Evolutionary conservation across 2,329 filamentous ascomycete genomes (phyloP).

Genomic region (Pestalotiopsis sp.): DNA sequence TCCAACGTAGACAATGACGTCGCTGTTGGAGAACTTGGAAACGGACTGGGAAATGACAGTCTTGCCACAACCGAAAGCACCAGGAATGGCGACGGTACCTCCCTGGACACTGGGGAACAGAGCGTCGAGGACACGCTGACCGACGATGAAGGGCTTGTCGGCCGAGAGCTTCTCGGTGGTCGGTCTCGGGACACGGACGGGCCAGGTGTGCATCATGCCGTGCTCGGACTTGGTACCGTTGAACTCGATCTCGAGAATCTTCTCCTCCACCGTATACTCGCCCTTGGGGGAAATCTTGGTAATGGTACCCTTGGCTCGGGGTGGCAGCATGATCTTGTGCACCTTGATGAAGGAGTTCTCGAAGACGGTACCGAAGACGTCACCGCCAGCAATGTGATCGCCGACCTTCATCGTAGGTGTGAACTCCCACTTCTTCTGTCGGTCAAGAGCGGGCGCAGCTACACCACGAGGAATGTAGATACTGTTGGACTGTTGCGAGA

Average conservation of each 20-base stretch:
- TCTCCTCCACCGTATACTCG: slow-evolving; percentile 90
- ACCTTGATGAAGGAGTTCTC: slow-evolving; percentile 95
- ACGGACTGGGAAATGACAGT: slow-evolving; percentile 98
- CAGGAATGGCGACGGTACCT: slow-evolving; percentile 96
- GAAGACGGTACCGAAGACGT: slow-evolving; percentile 92
- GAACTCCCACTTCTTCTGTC: slow-evolving; percentile 95
- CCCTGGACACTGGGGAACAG: slow-evolving; percentile 96
- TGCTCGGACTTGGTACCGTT: slow-evolving; percentile 93
- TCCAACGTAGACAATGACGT: slow-evolving; percentile 98
- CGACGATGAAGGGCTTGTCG: slow-evolving; percentile 90
- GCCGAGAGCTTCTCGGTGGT: slow-evolving; percentile 90
- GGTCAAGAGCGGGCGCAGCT: slow-evolving; percentile 82
- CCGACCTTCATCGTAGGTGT: slow-evolving; percentile 90
- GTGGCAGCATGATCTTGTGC: slow-evolving; percentile 91
- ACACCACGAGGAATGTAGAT: slow-evolving; percentile 99
- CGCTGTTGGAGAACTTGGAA: slow-evolving; percentile 99
- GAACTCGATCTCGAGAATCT: slow-evolving; percentile 95
- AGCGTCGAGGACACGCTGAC: slow-evolving; percentile 93
- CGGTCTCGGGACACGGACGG: slow-evolving; percentile 92
- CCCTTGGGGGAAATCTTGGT: slow-evolving; percentile 89
- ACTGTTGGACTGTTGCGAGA: slow-evolving; percentile 75
- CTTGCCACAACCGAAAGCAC: slow-evolving; percentile 98
- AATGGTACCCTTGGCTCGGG: slow-evolving; percentile 87
- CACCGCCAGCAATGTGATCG: slow-evolving; percentile 94
- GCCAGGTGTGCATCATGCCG: slow-evolving; percentile 99